These are phyloP conservation scores for Lactarius sp. DNA, from an alignment of 768 basidiomycete genomes.

Conservation along the genomic window DNA sequence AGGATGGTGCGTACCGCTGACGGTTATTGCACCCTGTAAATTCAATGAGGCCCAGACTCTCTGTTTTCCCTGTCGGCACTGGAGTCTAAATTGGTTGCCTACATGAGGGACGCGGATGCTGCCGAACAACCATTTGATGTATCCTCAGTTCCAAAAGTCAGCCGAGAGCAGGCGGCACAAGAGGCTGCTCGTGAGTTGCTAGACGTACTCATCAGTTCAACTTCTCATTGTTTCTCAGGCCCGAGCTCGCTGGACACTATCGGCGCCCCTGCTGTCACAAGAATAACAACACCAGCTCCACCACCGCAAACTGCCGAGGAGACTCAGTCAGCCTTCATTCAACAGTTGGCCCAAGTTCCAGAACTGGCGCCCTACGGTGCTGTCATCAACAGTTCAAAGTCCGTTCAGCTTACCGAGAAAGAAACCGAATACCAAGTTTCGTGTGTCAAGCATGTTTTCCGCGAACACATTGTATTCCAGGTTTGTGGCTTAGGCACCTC, in stretches of 20 bases:
- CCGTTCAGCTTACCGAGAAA: conserved; percentile 83
- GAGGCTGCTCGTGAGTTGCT: conserved; percentile 75
- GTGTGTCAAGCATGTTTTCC: conserved; percentile 95
- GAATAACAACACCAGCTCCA: conserved; percentile 53
- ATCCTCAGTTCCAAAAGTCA: conserved; percentile 87
- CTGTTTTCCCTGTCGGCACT: conserved; percentile 87
- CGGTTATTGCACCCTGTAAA: background rate
- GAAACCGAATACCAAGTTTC: conserved; percentile 98
- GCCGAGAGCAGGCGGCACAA: conserved; percentile 84
- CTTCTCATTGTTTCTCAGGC: conserved; percentile 39
- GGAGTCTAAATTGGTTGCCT: conserved; percentile 88
- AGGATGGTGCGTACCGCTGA: conserved; percentile 62
- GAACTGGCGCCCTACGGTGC: conserved; percentile 83
- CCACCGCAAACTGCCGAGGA: conserved; percentile 81
- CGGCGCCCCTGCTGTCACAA: conserved; percentile 57
- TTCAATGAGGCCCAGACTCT: conserved; percentile 56
- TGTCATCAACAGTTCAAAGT: conserved; percentile 75
- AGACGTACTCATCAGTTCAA: background rate
- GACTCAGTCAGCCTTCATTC: conserved; percentile 79
- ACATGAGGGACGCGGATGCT: conserved; percentile 79
- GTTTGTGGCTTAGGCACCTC: conserved; percentile 38
- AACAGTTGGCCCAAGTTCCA: conserved; percentile 81
- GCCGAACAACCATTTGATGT: conserved; percentile 74
- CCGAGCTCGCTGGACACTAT: conserved; percentile 86
- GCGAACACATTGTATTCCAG: conserved; percentile 95